phyloP scores from a whole-genome alignment of 176 grass and related monocot species.

The Metroxylon sagu region DNA sequence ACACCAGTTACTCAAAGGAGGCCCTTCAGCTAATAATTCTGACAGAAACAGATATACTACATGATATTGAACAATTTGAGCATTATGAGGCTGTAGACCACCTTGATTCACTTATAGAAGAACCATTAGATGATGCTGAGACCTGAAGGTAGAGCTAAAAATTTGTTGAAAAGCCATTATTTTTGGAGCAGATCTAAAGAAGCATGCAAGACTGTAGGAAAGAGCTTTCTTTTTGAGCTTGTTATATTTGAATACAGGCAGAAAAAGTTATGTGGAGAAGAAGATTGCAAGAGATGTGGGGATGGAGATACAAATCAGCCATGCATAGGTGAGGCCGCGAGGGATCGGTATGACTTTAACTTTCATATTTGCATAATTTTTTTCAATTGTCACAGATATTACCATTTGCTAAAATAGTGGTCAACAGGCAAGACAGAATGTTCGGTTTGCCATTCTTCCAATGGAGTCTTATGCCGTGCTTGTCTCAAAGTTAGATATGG shows the following conservation, averaged over 20 bases:
- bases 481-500: slow-evolving; percentile 89
- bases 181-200: too few relatives aligned
- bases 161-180: too few relatives aligned
- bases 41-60: too few relatives aligned
- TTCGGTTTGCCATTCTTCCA: slow-evolving; percentile 64
- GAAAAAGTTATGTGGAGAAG: slow-evolving; percentile 90
- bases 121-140: too few relatives aligned
- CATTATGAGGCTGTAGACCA: too few relatives aligned
- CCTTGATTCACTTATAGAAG: too few relatives aligned
- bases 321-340: slow-evolving; percentile 47
- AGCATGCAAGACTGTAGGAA: too few relatives aligned
- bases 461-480: slow-evolving; percentile 74
- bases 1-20: too few relatives aligned
- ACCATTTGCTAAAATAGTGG: neutral
- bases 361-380: neutral
- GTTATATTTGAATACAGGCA: slow-evolving; percentile 34
- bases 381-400: neutral
- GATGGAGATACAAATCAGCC: slow-evolving; percentile 45
- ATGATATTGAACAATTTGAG: too few relatives aligned
- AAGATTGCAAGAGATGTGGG: slow-evolving; percentile 70
- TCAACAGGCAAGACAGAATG: slow-evolving; percentile 71
- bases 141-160: too few relatives aligned
- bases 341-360: neutral
- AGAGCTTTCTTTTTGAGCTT: too few relatives aligned
- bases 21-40: too few relatives aligned